These are phyloP conservation scores for Penicillium sp. DNA, from an alignment of 2,329 filamentous ascomycete species.

Conservation along the genomic window DNA sequence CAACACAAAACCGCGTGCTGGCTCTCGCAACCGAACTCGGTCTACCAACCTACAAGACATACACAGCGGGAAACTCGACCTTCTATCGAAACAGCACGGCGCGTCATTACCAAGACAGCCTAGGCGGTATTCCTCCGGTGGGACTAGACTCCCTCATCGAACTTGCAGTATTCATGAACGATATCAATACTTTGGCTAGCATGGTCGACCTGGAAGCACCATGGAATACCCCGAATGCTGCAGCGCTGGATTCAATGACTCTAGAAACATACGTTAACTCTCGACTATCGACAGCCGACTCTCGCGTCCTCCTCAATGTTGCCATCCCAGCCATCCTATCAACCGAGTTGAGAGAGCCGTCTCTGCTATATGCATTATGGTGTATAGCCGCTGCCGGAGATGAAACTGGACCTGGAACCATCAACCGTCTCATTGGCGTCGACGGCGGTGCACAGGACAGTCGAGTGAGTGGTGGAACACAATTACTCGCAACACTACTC, in stretches of 20 bases:
- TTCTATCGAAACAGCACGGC: not conserved
- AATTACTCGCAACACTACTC: not conserved
- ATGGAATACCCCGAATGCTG: slow-evolving; percentile 3
- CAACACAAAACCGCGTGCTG: slow-evolving; percentile 25
- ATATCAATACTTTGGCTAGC: slow-evolving; percentile 6
- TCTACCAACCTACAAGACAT: slow-evolving; percentile 19
- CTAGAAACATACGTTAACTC: slow-evolving; percentile 5
- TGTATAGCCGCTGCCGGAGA: slow-evolving; percentile 4
- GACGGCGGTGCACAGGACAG: slow-evolving; percentile 3
- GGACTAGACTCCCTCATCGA: not conserved
- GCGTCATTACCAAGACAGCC: not conserved
- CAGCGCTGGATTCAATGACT: slow-evolving; percentile 1
- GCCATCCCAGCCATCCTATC: slow-evolving; percentile 1
- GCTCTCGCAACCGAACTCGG: slow-evolving; percentile 21
- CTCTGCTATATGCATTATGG: not conserved
- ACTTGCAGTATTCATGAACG: slow-evolving; percentile 2
- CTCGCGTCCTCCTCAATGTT: not conserved
- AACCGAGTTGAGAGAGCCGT: not conserved
- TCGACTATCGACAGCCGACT: slow-evolving; percentile 7
- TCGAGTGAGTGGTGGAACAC: slow-evolving; percentile 1
- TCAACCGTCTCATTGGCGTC: slow-evolving; percentile 5
- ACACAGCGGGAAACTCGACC: slow-evolving; percentile 9
- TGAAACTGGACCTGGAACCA: not conserved
- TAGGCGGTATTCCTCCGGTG: slow-evolving; percentile 5
- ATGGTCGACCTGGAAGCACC: not conserved